phyloP scores from a whole-genome alignment of 305 asterid species.

The Fraxinus angustifolia region DNA sequence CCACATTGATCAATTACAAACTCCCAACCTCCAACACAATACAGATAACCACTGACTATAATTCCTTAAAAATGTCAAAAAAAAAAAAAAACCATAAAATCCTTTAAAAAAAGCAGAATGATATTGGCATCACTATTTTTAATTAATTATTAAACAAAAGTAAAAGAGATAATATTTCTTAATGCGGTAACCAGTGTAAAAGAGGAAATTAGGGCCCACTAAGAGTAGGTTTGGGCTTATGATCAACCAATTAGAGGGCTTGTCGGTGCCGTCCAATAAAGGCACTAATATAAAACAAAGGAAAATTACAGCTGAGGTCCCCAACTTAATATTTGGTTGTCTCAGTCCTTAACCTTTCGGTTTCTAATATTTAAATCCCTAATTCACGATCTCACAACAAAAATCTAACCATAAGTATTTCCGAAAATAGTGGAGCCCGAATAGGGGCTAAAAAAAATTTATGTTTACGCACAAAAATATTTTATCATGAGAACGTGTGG shows the following conservation, averaged over 20 bases:
- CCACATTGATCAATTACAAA: not conserved
- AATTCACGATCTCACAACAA: not conserved
- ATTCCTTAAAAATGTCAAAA: not conserved
- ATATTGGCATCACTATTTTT: not conserved
- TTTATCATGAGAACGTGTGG: too few species aligned
- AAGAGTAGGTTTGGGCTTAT: constrained; percentile 9
- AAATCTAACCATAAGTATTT: too few species aligned
- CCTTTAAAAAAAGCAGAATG: not conserved
- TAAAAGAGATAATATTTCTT: constrained; percentile 22
- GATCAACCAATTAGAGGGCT: constrained; percentile 27
- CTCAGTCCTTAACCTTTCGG: not conserved
- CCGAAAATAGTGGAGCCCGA: too few species aligned
- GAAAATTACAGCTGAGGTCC: not conserved
- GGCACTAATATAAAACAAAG: not conserved
- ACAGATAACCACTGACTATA: not conserved
- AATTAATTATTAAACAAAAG: not conserved
- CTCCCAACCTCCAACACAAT: not conserved
- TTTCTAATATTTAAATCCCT: not conserved
- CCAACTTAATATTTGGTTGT: not conserved
- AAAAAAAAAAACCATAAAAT: not conserved
- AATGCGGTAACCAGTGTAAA: not conserved
- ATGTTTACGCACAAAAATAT: too few species aligned
- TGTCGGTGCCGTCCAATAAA: not conserved
- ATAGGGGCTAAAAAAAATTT: too few species aligned
- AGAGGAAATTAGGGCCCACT: constrained; percentile 17